phyloP scores from a whole-genome alignment of 352 stramenopile genomes.

The Phytophthora vignae region DNA sequence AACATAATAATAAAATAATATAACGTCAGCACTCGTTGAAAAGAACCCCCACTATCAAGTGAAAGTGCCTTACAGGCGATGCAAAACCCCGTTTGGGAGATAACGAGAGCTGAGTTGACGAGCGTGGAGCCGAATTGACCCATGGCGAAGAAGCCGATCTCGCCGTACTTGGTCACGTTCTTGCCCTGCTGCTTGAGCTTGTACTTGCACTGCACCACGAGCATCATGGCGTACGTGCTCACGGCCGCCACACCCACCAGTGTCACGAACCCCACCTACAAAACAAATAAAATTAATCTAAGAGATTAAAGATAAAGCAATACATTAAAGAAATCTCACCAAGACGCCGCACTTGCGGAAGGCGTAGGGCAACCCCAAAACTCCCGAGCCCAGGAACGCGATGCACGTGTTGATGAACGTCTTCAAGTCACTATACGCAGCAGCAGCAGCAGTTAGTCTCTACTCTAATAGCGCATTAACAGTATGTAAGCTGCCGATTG shows the following conservation, averaged over 20 bases:
- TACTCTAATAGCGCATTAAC: not conserved
- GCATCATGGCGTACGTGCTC: slow-evolving; percentile 78
- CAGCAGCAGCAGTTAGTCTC: slow-evolving; percentile 10
- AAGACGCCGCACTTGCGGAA: slow-evolving; percentile 91
- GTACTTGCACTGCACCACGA: slow-evolving; percentile 87
- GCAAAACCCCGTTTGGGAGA: slow-evolving; percentile 91
- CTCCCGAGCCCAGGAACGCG: slow-evolving; percentile 92
- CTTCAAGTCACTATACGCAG: slow-evolving; percentile 51
- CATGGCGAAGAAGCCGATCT: slow-evolving; percentile 86
- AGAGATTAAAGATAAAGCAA: not conserved
- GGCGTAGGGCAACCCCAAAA: slow-evolving; percentile 91
- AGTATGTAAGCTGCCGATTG: not conserved
- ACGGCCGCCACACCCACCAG: slow-evolving; percentile 58
- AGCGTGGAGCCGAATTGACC: slow-evolving; percentile 69
- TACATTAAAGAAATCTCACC: slow-evolving; percentile 14
- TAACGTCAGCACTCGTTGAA: not conserved
- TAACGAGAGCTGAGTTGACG: slow-evolving; percentile 87
- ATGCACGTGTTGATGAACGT: slow-evolving; percentile 89
- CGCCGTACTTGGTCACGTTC: slow-evolving; percentile 77
- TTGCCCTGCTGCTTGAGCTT: slow-evolving; percentile 64
- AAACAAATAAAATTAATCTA: not conserved
- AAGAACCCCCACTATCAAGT: not conserved
- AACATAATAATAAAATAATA: not conserved
- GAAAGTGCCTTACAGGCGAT: slow-evolving; percentile 74
- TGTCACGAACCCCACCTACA: slow-evolving; percentile 64